Percentiles rank a stretch among this genome's conserved stretches.
Evolutionary conservation across 2,329 filamentous ascomycete species (phyloP).

Genomic region (Macrophomina pseudophaseolina): DNA sequence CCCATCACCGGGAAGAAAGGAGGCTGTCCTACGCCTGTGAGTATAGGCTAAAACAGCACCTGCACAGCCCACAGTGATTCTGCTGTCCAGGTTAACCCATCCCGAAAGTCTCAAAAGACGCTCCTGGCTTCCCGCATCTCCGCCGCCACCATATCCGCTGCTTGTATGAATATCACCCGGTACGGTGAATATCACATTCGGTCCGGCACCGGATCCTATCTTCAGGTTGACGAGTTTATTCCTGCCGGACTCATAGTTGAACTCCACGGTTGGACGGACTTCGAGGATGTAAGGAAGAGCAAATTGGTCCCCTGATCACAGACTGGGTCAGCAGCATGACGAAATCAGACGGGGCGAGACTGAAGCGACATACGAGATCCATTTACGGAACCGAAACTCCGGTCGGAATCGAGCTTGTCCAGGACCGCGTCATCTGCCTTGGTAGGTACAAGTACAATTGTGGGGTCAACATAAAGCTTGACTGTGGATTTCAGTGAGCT

Average conservation of each 20-base stretch:
- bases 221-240: slow-evolving; percentile 68
- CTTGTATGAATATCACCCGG: slow-evolving; percentile 57
- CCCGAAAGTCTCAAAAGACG: slow-evolving; percentile 72
- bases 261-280: slow-evolving; percentile 72
- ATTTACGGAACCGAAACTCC: slow-evolving; percentile 37
- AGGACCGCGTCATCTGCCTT: slow-evolving; percentile 58
- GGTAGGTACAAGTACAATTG: slow-evolving; percentile 62
- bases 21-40: slow-evolving; percentile 68
- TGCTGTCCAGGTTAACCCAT: slow-evolving; percentile 75
- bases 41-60: slow-evolving; percentile 85
- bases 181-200: slow-evolving; percentile 63
- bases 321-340: not conserved
- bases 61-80: slow-evolving; percentile 77
- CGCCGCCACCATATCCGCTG: slow-evolving; percentile 31
- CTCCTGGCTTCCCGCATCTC: slow-evolving; percentile 61
- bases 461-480: slow-evolving; percentile 66
- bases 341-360: not conserved
- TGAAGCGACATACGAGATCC: slow-evolving; percentile 32
- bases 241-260: slow-evolving; percentile 69
- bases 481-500: slow-evolving; percentile 49
- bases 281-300: slow-evolving; percentile 68
- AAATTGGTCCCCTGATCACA: slow-evolving; percentile 51
- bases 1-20: slow-evolving; percentile 66
- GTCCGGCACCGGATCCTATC: slow-evolving; percentile 54
- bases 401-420: slow-evolving; percentile 52